A percentile compares a stretch with the other conserved stretches of the same genome.
Conservation (phyloP, 2,329 filamentous ascomycete species). For the Achaetomium macrosporum region DNA sequence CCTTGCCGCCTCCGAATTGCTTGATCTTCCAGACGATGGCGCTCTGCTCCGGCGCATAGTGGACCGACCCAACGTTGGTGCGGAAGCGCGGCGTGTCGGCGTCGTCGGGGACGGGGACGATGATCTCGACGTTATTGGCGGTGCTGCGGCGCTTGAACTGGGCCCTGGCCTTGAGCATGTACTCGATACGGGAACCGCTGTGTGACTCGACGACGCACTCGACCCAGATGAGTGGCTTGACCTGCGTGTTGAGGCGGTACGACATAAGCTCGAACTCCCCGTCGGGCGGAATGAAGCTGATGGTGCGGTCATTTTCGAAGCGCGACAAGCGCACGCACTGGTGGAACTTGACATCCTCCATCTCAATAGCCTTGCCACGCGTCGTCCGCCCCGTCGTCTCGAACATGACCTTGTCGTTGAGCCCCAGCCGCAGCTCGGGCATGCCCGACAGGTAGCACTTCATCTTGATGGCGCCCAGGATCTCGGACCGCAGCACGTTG, state of each 20-base stretch:
- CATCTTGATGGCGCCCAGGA: slow-evolving; percentile 97
- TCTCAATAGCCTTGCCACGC: slow-evolving; percentile 93
- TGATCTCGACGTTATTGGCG: slow-evolving; percentile 97
- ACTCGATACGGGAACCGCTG: slow-evolving; percentile 91
- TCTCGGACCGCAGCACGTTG: slow-evolving; percentile 93
- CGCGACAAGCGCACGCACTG: slow-evolving; percentile 92
- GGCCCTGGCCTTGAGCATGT: slow-evolving; percentile 96
- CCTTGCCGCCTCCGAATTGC: slow-evolving; percentile 97
- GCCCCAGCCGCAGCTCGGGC: slow-evolving; percentile 86
- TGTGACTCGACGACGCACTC: slow-evolving; percentile 97
- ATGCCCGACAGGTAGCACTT: slow-evolving; percentile 98
- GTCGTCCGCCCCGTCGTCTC: slow-evolving; percentile 94
- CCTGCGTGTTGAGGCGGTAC: slow-evolving; percentile 95
- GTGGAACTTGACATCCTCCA: slow-evolving; percentile 99
- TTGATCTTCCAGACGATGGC: slow-evolving; percentile 99
- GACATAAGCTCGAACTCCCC: slow-evolving; percentile 99
- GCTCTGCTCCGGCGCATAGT: slow-evolving; percentile 95
- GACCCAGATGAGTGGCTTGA: slow-evolving; percentile 98
- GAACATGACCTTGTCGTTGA: slow-evolving; percentile 99
- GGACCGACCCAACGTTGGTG: slow-evolving; percentile 93
- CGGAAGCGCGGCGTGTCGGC: slow-evolving; percentile 93
- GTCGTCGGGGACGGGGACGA: slow-evolving; percentile 94
- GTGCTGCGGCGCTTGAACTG: slow-evolving; percentile 98
- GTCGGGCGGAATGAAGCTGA: slow-evolving; percentile 97
- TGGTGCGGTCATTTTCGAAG: slow-evolving; percentile 97